These are phyloP conservation scores for Globisporangium paroecandrum DNA, from an alignment of 352 stramenopile genomes.

Conservation along the genomic window DNA sequence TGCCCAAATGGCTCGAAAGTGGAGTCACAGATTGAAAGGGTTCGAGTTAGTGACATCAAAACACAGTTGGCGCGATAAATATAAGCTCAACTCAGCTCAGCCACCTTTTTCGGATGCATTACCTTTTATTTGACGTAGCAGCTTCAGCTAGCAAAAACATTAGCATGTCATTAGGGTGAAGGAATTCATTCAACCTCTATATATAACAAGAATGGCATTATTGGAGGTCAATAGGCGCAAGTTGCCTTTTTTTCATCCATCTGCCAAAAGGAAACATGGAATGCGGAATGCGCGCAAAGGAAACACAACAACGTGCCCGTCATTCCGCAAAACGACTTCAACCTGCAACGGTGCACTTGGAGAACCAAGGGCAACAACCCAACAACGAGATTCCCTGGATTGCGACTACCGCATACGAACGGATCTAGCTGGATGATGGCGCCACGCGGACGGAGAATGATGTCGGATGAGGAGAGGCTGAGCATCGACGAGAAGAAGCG, in stretches of 20 bases:
- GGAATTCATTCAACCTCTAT: too few relatives aligned
- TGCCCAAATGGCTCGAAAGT: neutral
- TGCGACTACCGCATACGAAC: constrained; percentile 8
- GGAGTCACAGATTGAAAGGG: neutral
- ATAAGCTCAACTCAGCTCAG: neutral
- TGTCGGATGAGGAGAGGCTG: constrained; percentile 30
- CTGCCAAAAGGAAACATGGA: constrained; percentile 10
- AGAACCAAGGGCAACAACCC: neutral
- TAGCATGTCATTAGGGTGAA: too few relatives aligned
- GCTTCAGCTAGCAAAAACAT: neutral
- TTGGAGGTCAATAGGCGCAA: neutral
- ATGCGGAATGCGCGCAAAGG: constrained; percentile 9
- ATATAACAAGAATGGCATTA: neutral
- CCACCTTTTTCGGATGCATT: too few relatives aligned
- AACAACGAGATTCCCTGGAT: neutral
- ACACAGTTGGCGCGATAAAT: neutral
- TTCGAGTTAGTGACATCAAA: neutral
- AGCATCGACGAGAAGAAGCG: constrained; percentile 39
- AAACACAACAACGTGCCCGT: neutral
- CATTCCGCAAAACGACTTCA: constrained; percentile 8
- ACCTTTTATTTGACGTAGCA: neutral
- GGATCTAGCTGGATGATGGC: constrained; percentile 30
- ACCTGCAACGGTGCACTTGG: neutral
- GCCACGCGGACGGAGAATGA: constrained; percentile 32
- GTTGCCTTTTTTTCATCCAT: constrained; percentile 8